Conservation (phyloP, 2,329 filamentous ascomycete species). For the Verticillium longisporum region DNA sequence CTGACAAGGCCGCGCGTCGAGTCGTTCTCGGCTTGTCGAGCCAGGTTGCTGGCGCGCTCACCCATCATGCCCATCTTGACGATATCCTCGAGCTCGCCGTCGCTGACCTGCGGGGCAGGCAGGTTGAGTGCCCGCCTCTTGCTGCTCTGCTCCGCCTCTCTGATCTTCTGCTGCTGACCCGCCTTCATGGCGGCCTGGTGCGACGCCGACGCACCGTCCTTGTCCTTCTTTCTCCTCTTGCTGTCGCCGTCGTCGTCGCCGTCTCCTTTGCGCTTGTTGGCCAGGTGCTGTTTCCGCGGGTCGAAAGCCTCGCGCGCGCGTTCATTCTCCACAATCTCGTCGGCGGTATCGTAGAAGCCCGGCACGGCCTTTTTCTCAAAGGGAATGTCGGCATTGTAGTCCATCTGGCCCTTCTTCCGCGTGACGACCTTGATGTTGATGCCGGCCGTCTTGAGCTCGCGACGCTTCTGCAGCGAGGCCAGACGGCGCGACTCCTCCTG, state of each 20-base stretch:
- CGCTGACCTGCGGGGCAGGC: conserved; percentile 85
- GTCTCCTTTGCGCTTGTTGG: conserved; percentile 89
- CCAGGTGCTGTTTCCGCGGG: conserved; percentile 84
- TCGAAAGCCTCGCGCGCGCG: conserved; percentile 79
- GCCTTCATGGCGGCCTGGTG: conserved; percentile 87
- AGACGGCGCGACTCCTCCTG: conserved; percentile 89
- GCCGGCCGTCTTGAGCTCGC: conserved; percentile 93
- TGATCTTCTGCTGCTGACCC: conserved; percentile 87
- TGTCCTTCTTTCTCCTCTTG: conserved; percentile 81
- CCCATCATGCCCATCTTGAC: conserved; percentile 98
- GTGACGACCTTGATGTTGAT: conserved; percentile 96
- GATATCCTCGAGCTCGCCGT: conserved; percentile 91
- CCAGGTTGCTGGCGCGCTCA: conserved; percentile 72
- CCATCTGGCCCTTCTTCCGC: conserved; percentile 93
- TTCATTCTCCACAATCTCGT: conserved; percentile 78
- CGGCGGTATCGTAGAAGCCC: conserved; percentile 89
- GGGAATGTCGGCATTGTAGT: conserved; percentile 98
- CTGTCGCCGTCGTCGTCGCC: conserved; percentile 73
- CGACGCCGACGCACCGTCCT: conserved; percentile 69
- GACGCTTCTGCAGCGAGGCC: conserved; percentile 86
- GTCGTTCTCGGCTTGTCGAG: conserved; percentile 73
- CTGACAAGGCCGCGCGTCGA: conserved; percentile 80
- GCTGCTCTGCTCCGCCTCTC: conserved; percentile 94
- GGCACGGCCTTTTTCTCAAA: conserved; percentile 87
- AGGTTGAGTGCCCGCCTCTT: conserved; percentile 79